Evolutionary conservation across 257 asterid species (phyloP), one percentile per base, ranked within the genome.

Genomic region (Jasminum sambac): DNA sequence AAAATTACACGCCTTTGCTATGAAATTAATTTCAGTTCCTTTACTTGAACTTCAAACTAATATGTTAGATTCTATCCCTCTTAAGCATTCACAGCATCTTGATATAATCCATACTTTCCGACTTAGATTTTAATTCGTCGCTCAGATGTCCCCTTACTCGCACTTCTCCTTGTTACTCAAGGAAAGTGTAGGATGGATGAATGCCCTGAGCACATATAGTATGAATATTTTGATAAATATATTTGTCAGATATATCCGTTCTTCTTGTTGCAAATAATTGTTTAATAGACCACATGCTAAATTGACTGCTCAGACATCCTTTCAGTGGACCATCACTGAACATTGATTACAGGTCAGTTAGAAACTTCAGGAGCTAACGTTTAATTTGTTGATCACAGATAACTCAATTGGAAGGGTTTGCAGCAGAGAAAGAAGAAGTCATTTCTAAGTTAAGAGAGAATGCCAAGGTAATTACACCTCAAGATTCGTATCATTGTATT

Each of bases 361-460:
- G 63, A 41, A 24, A 48, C 36, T 52, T 30, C 13, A 36, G 73
- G 63, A 65, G 26, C 43, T 73, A 52, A 77, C 48, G 34, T 62
- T 64, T 30, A 39, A 17, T 71, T 73, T 67, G 36, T 66, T 78
- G 23, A 64, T 30, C 67, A 78, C 90, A 89, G 98, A 78, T 84
- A 68, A 74, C 91, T 72, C 79, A 44, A 60, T 81, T 92, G 79
- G 90, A 85, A 73, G 87, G 83, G 71, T 70, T 73, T 77, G 83
- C 84, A 8, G 71, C 86, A 40, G 88, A 86, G 64, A 85, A 86
- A 75, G 81, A 81, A 30, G 82, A 77, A 59, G 26, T 64, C 25
- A 76, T 85, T 72, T 77, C 90, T 61, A 83, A 84, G 79, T 82
- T 92, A 46, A 84, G 75, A 63, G 95, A 85, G 58, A 88, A 83